These are phyloP conservation scores for Aquilaria sinensis DNA, from an alignment of 345 rosid species.

Conservation along the genomic window DNA sequence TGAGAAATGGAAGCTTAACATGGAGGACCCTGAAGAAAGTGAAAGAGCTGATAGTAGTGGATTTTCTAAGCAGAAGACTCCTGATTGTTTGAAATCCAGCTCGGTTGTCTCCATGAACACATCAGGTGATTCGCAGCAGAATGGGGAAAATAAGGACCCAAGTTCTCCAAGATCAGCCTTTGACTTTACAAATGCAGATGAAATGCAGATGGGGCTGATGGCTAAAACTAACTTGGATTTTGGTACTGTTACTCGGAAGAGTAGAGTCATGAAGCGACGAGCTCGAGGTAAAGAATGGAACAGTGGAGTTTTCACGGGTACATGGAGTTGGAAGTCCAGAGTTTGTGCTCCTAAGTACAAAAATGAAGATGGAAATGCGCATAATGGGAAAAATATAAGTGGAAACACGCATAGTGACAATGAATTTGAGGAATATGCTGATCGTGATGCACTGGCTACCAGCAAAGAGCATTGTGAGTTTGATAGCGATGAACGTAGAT, in stretches of 20 bases:
- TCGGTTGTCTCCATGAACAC: conserved; percentile 11
- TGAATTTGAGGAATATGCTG: conserved; percentile 18
- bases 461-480: conserved; percentile 26
- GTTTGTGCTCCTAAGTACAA: conserved; percentile 17
- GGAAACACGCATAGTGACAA: conserved; percentile 14
- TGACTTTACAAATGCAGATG: conserved; percentile 16
- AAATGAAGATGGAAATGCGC: conserved; percentile 19
- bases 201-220: conserved; percentile 12
- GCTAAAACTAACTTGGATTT: conserved; percentile 26
- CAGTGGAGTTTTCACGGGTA: conserved; percentile 18
- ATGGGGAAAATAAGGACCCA: conserved; percentile 32
- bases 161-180: conserved; percentile 30
- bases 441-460: conserved; percentile 16
- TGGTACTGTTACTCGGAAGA: conserved; percentile 39
- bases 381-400: conserved; percentile 11
- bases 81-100: conserved; percentile 19
- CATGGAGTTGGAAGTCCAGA: conserved; percentile 35
- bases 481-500: conserved; percentile 18
- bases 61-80: conserved; percentile 12
- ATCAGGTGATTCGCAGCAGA: conserved; percentile 28
- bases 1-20: conserved; percentile 27
- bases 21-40: conserved; percentile 11
- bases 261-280: conserved; percentile 44
- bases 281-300: conserved; percentile 21
- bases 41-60: conserved; percentile 9